Base-by-base conservation (phyloP, 2,329 filamentous ascomycete species). In the Stachybotrys chlorohalonatus region DNA sequence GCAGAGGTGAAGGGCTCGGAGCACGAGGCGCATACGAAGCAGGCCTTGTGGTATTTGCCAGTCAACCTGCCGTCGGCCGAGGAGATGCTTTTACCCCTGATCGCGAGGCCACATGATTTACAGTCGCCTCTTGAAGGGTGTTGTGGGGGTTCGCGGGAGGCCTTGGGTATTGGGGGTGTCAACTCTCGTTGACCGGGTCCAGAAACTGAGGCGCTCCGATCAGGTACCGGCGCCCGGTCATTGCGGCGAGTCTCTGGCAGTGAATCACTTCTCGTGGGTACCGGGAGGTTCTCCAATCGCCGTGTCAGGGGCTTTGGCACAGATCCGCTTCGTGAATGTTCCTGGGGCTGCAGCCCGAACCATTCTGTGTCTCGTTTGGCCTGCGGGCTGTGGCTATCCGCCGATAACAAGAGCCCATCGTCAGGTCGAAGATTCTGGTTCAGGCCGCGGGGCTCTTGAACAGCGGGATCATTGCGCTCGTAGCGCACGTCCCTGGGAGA, bases 41-140 rank as follows among this genome's bases (percentile, higher is more conserved):
- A 99, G 5, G 87, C 82, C 69, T 95, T 95, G 77, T 99, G 94
- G 70, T 96, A 99, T 59, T 91, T 86, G 9, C 94, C 94, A 0
- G 90, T 95, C 30, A 99, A 77, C 30, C 92, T 86, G 15, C 94
- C 94, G 63, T 96, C 94, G 1, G 91, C 91, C 13, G 91, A 95
- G 39, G 93, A 95, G 55, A 99, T 85, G 1, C 91, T 96, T 73
- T 96, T 97, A 17, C 91, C 93, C 49, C 84, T 82, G 63, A 99
- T 97, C 7, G 80, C 75, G 49, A 87, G 75, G 4, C 82, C 78
- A 69, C 94, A 99, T 1, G 89, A 89, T 64, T 90, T 89, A 74
- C 94, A 99, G 58, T 83, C 83, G 2, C 90, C 89, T 54, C 89
- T 87, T 15, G 80, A 80, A 1, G 75, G 68, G 11, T 70, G 58